phyloP scores from a whole-genome alignment of 176 grass and related monocot species.

The Puya raimondii region DNA sequence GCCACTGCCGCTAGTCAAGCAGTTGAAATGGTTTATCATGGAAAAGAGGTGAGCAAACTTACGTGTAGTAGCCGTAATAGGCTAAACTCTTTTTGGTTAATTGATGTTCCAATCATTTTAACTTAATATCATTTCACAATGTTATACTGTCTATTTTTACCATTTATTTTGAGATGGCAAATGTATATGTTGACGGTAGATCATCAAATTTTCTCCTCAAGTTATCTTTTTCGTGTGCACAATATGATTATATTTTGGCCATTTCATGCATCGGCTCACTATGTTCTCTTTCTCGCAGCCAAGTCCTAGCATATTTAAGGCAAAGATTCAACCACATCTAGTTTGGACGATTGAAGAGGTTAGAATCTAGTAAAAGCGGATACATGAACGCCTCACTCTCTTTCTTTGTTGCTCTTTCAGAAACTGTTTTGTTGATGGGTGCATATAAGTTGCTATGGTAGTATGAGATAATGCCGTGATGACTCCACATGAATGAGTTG shows the following conservation, averaged over 20 bases:
- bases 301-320: slow-evolving; percentile 42
- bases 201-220: neutral
- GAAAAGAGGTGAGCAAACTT: slow-evolving; percentile 42
- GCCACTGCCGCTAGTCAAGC: slow-evolving; percentile 37
- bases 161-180: neutral
- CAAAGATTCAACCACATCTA: slow-evolving; percentile 65
- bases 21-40: slow-evolving; percentile 51
- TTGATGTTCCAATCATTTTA: neutral
- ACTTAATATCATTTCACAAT: neutral
- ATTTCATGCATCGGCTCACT: neutral
- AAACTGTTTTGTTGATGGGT: too few relatives aligned
- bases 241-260: too few relatives aligned
- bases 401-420: neutral
- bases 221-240: too few relatives aligned
- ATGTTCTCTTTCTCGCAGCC: slow-evolving; percentile 26
- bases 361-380: neutral
- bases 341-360: slow-evolving; percentile 70
- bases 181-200: neutral
- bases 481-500: neutral
- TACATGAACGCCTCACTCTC: neutral
- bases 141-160: neutral
- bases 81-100: neutral
- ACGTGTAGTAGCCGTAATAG: neutral
- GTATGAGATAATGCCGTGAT: too few relatives aligned
- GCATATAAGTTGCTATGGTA: too few relatives aligned